Evolutionary conservation across 306 rosid species (phyloP).

Genomic region (Vigna hirtella): DNA sequence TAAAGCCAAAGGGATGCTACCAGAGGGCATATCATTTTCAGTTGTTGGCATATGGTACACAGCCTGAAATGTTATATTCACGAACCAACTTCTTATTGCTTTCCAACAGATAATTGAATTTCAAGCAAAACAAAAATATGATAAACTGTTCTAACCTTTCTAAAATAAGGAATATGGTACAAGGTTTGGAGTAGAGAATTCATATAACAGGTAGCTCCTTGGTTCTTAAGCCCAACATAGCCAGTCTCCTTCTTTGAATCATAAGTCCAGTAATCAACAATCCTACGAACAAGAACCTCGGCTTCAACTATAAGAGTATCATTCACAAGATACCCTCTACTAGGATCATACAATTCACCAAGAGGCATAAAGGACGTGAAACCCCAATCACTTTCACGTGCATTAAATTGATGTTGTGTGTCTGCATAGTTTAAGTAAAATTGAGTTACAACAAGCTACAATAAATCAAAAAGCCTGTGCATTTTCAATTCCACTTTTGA

Average conservation of each 20-base stretch:
- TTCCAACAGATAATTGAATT: slow-evolving; percentile 29
- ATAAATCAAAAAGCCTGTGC: not conserved
- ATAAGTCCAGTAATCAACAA: slow-evolving; percentile 81
- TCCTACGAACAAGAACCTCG: slow-evolving; percentile 79
- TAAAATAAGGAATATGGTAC: slow-evolving; percentile 82
- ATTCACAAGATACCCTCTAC: slow-evolving; percentile 76
- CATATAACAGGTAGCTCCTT: slow-evolving; percentile 92
- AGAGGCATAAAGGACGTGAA: slow-evolving; percentile 88
- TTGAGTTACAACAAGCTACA: slow-evolving; percentile 31
- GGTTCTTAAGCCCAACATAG: slow-evolving; percentile 86
- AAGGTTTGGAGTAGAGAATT: slow-evolving; percentile 82
- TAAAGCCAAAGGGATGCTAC: slow-evolving; percentile 83
- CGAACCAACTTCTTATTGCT: slow-evolving; percentile 37
- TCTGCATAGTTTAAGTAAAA: slow-evolving; percentile 57
- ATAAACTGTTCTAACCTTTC: slow-evolving; percentile 61
- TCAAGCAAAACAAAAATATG: slow-evolving; percentile 28
- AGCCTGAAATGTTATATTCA: slow-evolving; percentile 65
- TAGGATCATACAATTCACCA: slow-evolving; percentile 76
- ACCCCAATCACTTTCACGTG: slow-evolving; percentile 93
- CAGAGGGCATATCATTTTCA: slow-evolving; percentile 82
- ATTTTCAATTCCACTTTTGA: slow-evolving; percentile 4
- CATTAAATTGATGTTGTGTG: slow-evolving; percentile 85
- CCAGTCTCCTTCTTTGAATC: slow-evolving; percentile 90
- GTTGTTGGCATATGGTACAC: slow-evolving; percentile 93
- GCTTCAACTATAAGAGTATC: slow-evolving; percentile 77